Conservation (phyloP, 192 early-diverging fungal genomes). For the Backusella morwellensis region DNA sequence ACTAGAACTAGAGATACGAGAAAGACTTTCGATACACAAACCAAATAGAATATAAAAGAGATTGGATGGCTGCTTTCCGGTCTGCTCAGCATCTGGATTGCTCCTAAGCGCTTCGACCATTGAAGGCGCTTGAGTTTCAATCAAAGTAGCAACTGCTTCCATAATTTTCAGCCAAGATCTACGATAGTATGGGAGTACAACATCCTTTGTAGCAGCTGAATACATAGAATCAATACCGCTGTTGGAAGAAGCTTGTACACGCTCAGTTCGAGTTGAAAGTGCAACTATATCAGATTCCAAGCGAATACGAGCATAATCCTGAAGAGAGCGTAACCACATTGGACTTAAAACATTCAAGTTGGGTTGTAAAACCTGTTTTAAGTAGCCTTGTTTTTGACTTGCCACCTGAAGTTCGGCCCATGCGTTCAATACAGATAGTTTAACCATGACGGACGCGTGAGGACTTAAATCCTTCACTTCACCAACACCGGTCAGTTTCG, state of each 20-base stretch:
- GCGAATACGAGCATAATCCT: constrained; percentile 63
- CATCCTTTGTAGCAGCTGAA: constrained; percentile 63
- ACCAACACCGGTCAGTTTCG: constrained; percentile 45
- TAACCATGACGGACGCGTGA: constrained; percentile 79
- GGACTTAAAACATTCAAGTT: constrained; percentile 49
- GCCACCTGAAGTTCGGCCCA: constrained; percentile 81
- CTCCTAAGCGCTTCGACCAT: constrained; percentile 46
- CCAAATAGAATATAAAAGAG: constrained; percentile 69
- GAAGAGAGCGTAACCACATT: constrained; percentile 60
- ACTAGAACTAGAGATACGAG: constrained; percentile 40
- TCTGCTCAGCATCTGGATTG: constrained; percentile 15
- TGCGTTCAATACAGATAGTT: constrained; percentile 70
- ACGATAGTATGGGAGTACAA: constrained; percentile 63
- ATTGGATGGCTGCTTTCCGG: constrained; percentile 28
- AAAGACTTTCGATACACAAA: constrained; percentile 62
- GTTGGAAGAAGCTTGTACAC: constrained; percentile 33
- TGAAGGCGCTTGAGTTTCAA: constrained; percentile 40
- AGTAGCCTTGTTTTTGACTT: constrained; percentile 57
- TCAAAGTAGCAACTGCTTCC: constrained; percentile 52
- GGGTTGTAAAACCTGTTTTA: constrained; percentile 61
- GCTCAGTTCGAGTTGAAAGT: constrained; percentile 29
- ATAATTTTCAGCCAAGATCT: constrained; percentile 57
- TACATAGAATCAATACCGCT: constrained; percentile 58
- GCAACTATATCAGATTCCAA: constrained; percentile 59
- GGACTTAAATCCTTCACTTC: constrained; percentile 60